phyloP scores from a whole-genome alignment of 768 basidiomycete genomes.

The Leccinellum rugosiceps region DNA sequence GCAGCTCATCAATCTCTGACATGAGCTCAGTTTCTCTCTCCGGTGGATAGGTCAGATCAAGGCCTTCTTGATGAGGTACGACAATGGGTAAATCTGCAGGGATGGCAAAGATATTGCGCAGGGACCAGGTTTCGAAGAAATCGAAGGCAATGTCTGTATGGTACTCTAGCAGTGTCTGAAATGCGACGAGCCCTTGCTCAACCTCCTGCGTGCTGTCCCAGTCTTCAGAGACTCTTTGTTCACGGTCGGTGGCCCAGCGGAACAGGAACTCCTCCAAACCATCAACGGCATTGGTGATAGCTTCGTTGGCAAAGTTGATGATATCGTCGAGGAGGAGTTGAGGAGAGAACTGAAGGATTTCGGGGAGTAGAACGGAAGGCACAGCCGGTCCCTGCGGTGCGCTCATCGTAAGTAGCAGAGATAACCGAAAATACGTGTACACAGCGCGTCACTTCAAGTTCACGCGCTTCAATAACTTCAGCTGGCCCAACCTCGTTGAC shows the following conservation, averaged over 20 bases:
- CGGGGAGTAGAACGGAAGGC: conserved; percentile 24
- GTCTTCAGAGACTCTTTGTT: conserved; percentile 41
- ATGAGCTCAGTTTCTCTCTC: conserved; percentile 59
- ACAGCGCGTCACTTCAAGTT: conserved; percentile 29
- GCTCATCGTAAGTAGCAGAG: conserved; percentile 22
- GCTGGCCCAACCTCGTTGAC: neutral
- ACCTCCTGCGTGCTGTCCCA: conserved; percentile 67
- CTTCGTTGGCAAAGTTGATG: conserved; percentile 77
- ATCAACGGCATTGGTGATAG: conserved; percentile 73
- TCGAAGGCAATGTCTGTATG: conserved; percentile 91
- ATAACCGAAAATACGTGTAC: conserved; percentile 18
- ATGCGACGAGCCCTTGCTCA: conserved; percentile 77
- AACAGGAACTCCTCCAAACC: conserved; percentile 76
- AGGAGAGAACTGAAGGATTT: conserved; percentile 81
- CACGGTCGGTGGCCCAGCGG: conserved; percentile 69
- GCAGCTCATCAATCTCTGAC: conserved; percentile 64
- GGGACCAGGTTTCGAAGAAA: conserved; percentile 86
- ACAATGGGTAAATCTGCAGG: conserved; percentile 67
- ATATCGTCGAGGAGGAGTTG: conserved; percentile 85
- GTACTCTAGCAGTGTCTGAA: conserved; percentile 84
- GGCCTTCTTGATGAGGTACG: conserved; percentile 69
- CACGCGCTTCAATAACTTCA: neutral
- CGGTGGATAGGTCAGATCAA: conserved; percentile 61
- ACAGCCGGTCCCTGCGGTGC: conserved; percentile 28
- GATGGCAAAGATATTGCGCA: conserved; percentile 84